A percentile compares a stretch with the other conserved stretches of the same genome.
Evolutionary conservation across 306 rosid species (phyloP).

Genomic region (Malus fusca): DNA sequence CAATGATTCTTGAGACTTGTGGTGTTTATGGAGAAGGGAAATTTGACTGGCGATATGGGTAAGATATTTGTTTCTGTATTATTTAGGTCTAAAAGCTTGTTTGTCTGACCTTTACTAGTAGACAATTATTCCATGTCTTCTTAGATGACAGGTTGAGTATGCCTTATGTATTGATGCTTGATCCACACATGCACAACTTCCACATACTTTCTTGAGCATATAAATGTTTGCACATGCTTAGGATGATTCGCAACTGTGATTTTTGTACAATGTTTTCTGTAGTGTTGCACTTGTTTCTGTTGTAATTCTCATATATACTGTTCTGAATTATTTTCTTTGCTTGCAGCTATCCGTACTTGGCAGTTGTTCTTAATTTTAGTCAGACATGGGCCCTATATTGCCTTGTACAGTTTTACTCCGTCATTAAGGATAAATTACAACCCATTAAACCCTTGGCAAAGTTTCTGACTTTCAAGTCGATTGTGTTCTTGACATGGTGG

Average conservation of each 20-base stretch:
- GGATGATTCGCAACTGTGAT: constrained; percentile 2
- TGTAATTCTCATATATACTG: not conserved
- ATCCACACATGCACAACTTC: not conserved
- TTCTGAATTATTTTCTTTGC: constrained; percentile 21
- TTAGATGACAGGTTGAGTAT: not conserved
- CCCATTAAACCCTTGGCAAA: constrained; percentile 91
- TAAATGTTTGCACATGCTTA: not conserved
- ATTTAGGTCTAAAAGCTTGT: not conserved
- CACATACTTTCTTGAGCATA: not conserved
- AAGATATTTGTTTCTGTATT: constrained; percentile 16
- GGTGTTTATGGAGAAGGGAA: constrained; percentile 98
- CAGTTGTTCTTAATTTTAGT: constrained; percentile 88
- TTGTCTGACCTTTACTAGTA: not conserved
- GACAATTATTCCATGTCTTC: not conserved
- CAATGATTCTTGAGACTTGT: constrained; percentile 81
- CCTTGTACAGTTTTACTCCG: constrained; percentile 93
- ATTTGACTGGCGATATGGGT: constrained; percentile 96
- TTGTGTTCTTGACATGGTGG: constrained; percentile 98
- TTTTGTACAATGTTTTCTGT: not conserved
- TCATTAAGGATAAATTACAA: constrained; percentile 75
- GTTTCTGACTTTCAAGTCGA: constrained; percentile 83
- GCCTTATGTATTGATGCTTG: not conserved
- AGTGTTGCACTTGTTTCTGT: not conserved
- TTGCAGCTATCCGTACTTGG: constrained; percentile 95
- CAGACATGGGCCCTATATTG: constrained; percentile 98